Evolutionary conservation across 2,329 filamentous ascomycete genomes (phyloP).

Genomic region (Davidsoniella australis): DNA sequence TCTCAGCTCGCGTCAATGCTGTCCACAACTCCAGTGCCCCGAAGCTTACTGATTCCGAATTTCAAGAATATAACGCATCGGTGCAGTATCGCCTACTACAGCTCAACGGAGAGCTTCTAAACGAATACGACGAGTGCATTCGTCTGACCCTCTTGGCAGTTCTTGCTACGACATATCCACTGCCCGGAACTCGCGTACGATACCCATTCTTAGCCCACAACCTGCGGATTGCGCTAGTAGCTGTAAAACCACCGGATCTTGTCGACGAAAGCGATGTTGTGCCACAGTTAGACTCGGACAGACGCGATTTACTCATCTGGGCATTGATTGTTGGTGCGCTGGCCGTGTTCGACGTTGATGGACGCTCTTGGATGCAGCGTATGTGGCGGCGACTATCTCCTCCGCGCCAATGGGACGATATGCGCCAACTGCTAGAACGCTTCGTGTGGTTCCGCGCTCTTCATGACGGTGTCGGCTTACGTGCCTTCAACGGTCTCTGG

Average conservation of each 20-base stretch:
- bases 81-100: slow-evolving; percentile 11
- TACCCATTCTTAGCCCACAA: slow-evolving; percentile 9
- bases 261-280: neutral
- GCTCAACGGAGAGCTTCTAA: slow-evolving; percentile 5
- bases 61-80: slow-evolving; percentile 8
- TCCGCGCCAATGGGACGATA: slow-evolving; percentile 8
- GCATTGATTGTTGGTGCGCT: slow-evolving; percentile 7
- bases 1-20: slow-evolving; percentile 8
- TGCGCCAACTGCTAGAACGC: slow-evolving; percentile 5
- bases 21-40: slow-evolving; percentile 6
- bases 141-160: slow-evolving; percentile 9
- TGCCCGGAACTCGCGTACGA: slow-evolving; percentile 9
- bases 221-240: slow-evolving; percentile 7
- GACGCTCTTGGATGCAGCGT: slow-evolving; percentile 9
- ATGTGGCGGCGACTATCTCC: slow-evolving; percentile 9
- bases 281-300: neutral
- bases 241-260: slow-evolving; percentile 4
- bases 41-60: slow-evolving; percentile 11
- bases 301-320: slow-evolving; percentile 10
- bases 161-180: slow-evolving; percentile 11
- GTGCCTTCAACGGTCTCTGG: slow-evolving; percentile 6
- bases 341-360: slow-evolving; percentile 10
- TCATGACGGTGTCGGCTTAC: slow-evolving; percentile 7
- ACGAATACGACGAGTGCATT: slow-evolving; percentile 9
- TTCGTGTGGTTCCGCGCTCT: slow-evolving; percentile 12